These are phyloP conservation scores for Neophaeococcomyces mojaviensis DNA, from an alignment of 2,329 filamentous ascomycete genomes.

Conservation along the genomic window DNA sequence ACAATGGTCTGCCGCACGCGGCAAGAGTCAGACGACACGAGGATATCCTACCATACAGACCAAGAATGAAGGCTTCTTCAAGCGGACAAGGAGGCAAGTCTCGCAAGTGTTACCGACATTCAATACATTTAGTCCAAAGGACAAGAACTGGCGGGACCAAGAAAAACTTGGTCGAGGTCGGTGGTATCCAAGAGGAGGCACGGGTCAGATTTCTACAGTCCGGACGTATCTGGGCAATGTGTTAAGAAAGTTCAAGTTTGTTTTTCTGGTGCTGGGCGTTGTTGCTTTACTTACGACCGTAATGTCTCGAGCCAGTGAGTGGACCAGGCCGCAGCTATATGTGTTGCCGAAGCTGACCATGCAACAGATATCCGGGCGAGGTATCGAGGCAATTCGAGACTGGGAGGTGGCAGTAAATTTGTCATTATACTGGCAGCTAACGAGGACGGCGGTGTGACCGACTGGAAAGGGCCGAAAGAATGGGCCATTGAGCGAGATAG, in stretches of 20 bases:
- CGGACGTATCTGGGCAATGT: constrained; percentile 39
- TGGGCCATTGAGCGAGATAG: constrained; percentile 98
- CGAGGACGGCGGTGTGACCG: constrained; percentile 93
- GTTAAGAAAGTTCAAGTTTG: constrained; percentile 54
- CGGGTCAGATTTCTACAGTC: constrained; percentile 27
- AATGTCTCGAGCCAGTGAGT: constrained; percentile 21
- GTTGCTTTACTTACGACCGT: constrained; percentile 18
- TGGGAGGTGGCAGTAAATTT: constrained; percentile 82
- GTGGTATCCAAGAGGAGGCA: constrained; percentile 40
- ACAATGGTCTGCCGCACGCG: constrained; percentile 77
- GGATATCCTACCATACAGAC: constrained; percentile 73
- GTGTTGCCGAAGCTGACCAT: constrained; percentile 21
- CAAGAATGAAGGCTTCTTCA: constrained; percentile 79
- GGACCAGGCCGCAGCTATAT: background rate
- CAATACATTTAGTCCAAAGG: constrained; percentile 33
- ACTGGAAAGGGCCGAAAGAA: constrained; percentile 94
- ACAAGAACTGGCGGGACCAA: constrained; percentile 60
- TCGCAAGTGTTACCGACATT: constrained; percentile 74
- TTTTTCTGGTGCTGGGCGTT: constrained; percentile 45
- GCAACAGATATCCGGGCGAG: constrained; percentile 49
- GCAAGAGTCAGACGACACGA: constrained; percentile 64
- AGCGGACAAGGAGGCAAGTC: constrained; percentile 71
- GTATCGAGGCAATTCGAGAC: constrained; percentile 64
- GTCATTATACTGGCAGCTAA: constrained; percentile 93
- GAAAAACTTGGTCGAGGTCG: constrained; percentile 62